Percentiles rank a stretch among this genome's conserved stretches.
Evolutionary conservation across 169 alveolate genomes (phyloP).

Genomic region (Eimeria praecox): DNA sequence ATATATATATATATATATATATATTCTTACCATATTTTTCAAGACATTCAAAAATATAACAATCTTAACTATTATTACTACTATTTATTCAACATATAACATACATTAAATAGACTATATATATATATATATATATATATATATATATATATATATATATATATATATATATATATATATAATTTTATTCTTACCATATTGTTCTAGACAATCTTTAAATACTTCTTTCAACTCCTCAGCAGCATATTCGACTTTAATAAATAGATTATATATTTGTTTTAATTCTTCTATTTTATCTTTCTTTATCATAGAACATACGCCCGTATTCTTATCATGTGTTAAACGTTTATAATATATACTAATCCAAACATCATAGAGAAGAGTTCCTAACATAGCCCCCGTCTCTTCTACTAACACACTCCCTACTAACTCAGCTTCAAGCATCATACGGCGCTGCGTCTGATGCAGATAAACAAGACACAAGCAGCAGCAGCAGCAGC

Average conservation of each 20-base stretch:
- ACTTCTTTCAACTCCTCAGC: constrained; percentile 17
- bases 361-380: constrained; percentile 5
- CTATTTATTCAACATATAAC: no score
- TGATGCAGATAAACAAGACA: background rate
- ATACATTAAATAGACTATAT: no score
- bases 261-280: constrained; percentile 35
- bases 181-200: constrained; percentile 20
- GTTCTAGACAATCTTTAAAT: background rate
- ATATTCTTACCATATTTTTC: no score
- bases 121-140: no score
- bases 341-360: background rate
- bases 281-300: constrained; percentile 19
- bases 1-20: no score
- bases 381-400: background rate
- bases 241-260: background rate
- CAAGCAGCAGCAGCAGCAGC: no score
- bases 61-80: no score
- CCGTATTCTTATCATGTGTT: background rate
- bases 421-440: constrained; percentile 57
- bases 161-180: no score
- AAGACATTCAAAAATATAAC: no score
- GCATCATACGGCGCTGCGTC: constrained; percentile 54
- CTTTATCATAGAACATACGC: background rate
- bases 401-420: background rate
- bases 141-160: no score